These are phyloP conservation scores for Beauveria sp. DNA, from an alignment of 2,329 filamentous ascomycete genomes.

Conservation along the genomic window DNA sequence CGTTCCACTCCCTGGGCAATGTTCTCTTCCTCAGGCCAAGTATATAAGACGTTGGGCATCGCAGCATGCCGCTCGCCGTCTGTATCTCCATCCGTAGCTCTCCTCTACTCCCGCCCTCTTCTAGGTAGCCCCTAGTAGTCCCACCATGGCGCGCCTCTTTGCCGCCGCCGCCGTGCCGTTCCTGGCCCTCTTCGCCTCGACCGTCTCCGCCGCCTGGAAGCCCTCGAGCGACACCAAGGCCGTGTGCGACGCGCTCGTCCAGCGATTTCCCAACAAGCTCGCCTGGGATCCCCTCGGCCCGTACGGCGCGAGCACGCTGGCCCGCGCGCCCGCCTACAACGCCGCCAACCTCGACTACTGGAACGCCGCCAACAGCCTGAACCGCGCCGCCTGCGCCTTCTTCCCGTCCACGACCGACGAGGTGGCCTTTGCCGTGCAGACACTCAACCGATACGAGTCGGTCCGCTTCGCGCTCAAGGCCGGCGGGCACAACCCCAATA, in stretches of 20 bases:
- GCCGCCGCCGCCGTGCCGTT: neutral
- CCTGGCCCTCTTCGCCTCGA: neutral
- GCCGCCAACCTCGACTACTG: constrained; percentile 13
- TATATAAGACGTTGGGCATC: neutral
- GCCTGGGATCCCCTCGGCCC: constrained; percentile 14
- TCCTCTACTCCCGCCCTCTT: neutral
- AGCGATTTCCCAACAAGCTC: constrained; percentile 13
- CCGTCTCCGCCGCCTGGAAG: neutral
- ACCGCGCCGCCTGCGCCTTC: constrained; percentile 27
- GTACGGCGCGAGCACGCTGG: neutral
- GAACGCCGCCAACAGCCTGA: constrained; percentile 13
- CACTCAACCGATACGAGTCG: constrained; percentile 22
- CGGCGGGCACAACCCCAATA: constrained; percentile 31
- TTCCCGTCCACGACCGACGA: constrained; percentile 25
- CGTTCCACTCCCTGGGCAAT: neutral
- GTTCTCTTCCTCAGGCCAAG: neutral
- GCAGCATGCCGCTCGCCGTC: no score
- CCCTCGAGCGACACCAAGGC: constrained; percentile 8
- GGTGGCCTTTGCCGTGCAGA: constrained; percentile 24
- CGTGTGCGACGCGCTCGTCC: constrained; percentile 12
- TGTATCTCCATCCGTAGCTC: neutral
- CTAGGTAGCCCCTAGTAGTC: neutral
- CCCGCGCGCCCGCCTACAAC: constrained; percentile 7
- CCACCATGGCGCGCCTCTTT: neutral
- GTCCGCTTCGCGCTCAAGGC: constrained; percentile 30